Evolutionary conservation across 331 rosid species (phyloP), one percentile per base, ranked within the genome.

Genomic region (Saraca asoca): DNA sequence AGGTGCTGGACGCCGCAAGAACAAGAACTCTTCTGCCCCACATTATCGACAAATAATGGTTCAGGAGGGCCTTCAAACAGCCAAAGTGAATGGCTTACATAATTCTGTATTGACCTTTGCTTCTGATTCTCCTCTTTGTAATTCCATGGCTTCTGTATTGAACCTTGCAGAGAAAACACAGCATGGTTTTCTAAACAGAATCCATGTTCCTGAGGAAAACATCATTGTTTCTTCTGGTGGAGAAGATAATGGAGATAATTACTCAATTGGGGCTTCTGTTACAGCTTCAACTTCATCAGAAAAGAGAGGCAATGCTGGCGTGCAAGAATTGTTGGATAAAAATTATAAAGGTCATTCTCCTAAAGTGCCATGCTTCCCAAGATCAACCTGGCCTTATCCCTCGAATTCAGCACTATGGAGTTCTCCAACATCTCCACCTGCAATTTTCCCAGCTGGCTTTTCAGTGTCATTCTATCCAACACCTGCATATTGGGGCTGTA

Each of bases 1-100:
- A 0, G 97, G 96, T 0, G 91, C 94, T 10, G 95, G 95, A 33
- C 95, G 96, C 16, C 88, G 97, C 51, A 91, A 88, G 86, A 88
- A 84, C 83, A 91, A 91, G 56, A 82, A 45, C 63, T 38, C 80
- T 37, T 67, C 84, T 3, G 73, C 76, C 8, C 68, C 86, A 1
- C 82, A 82, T 16, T 82, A 73, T 55, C 81, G 59, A 24, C 93
- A 82, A 34, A 44, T 87, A 8, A 58, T 89, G 35, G 59, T 85
- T 57, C 73, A 95, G 0, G 91, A 87, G 54, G 70, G 70, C 35
- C 82, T 81, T 64, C 84, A 81, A 44, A 55, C 68, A 11, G 81
- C 80, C 18, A 78, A 59, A 33, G 79, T 69, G 31, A 80, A 66
- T 62, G 91, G 86, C 72, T 66, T 51, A 7, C 79, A 78, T 43